Evolutionary conservation across 2,329 filamentous ascomycete species (phyloP).

Genomic region (Microcyclospora pomicola): DNA sequence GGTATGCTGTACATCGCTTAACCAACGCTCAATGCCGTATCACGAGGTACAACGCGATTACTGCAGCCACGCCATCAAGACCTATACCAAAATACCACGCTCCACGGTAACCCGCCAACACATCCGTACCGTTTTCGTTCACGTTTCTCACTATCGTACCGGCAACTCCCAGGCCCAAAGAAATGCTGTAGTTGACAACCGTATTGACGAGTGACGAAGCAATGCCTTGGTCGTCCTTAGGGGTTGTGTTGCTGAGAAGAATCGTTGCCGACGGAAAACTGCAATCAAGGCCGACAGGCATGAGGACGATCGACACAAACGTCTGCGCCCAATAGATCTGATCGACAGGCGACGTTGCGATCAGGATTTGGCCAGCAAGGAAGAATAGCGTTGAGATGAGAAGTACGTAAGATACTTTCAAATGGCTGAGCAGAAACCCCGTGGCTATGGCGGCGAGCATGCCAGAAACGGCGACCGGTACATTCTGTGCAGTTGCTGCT

Average conservation of each 20-base stretch:
- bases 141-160: conserved; percentile 41
- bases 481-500: conserved; percentile 18
- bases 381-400: conserved; percentile 23
- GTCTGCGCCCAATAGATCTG: conserved; percentile 25
- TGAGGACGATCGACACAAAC: conserved; percentile 18
- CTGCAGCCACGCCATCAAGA: conserved; percentile 10
- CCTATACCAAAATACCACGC: conserved; percentile 15
- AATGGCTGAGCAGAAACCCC: conserved; percentile 24
- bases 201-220: conserved; percentile 46
- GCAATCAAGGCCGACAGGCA: conserved; percentile 44
- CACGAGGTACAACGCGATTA: conserved; percentile 12
- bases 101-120: conserved; percentile 10
- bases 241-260: conserved; percentile 41
- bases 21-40: no score
- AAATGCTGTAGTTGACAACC: conserved; percentile 54
- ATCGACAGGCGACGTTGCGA: conserved; percentile 19
- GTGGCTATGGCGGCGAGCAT: conserved; percentile 22
- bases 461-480: conserved; percentile 21
- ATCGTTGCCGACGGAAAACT: conserved; percentile 48
- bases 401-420: conserved; percentile 23
- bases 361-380: conserved; percentile 19
- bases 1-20: no score
- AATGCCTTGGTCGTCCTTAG: conserved; percentile 35
- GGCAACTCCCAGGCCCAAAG: conserved; percentile 49
- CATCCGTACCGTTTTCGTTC: conserved; percentile 3